Evolutionary conservation across 345 rosid species (phyloP).

Genomic region (Syzygium jambos): DNA sequence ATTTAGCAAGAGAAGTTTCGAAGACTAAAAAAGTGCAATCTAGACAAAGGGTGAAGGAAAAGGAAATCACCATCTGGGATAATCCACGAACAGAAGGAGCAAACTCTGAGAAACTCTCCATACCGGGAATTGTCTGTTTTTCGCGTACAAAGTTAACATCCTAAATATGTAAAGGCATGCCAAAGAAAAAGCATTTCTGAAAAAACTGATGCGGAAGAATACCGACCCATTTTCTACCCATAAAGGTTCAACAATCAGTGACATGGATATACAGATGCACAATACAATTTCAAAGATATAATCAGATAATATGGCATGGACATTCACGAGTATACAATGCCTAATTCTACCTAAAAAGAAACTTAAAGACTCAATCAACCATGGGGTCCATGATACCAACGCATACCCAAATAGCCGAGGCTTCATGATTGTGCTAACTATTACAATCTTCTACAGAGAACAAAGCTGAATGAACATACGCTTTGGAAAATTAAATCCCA

Average conservation of each 20-base stretch:
- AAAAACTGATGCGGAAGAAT: not conserved
- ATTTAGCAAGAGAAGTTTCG: not conserved
- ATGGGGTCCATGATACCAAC: not conserved
- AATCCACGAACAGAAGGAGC: slow-evolving; percentile 61
- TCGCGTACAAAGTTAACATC: not conserved
- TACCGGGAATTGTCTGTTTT: slow-evolving; percentile 80
- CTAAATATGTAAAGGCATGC: not conserved
- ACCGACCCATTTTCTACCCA: not conserved
- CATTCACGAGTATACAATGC: not conserved
- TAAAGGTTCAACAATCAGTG: not conserved
- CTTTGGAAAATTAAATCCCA: not conserved
- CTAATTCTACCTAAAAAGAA: not conserved
- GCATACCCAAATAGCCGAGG: not conserved
- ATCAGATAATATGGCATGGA: not conserved
- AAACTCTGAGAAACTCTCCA: slow-evolving; percentile 63
- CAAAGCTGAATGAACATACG: not conserved
- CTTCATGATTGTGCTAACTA: not conserved
- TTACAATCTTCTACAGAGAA: not conserved
- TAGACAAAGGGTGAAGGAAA: not conserved
- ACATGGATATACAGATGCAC: not conserved
- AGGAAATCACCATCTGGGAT: slow-evolving; percentile 73
- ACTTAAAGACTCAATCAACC: not conserved
- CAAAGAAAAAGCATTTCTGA: not conserved
- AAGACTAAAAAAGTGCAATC: not conserved
- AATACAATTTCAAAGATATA: not conserved